Conservation (phyloP, 2,329 filamentous ascomycete species). For the Aspergillus japonicus region DNA sequence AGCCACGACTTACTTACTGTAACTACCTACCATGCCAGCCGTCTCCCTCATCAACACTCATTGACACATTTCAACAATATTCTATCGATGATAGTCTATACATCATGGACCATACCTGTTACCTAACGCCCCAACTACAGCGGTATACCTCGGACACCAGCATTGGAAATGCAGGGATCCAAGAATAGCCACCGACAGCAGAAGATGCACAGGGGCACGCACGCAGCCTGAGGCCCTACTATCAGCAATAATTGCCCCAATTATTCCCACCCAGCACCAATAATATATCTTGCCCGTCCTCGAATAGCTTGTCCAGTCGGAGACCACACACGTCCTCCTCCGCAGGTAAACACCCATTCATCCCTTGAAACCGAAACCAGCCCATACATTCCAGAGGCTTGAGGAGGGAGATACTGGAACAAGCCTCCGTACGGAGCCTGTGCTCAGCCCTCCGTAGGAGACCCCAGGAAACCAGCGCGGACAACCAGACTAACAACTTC, state of each 20-base stretch:
- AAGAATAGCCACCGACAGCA: not conserved
- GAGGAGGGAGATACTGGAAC: no score
- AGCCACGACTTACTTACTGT: no score
- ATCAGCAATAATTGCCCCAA: slow-evolving; percentile 7
- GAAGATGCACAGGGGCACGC: no score
- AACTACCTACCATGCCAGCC: not conserved
- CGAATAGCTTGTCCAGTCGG: not conserved
- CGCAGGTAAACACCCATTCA: not conserved
- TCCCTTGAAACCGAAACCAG: not conserved
- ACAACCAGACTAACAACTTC: no score
- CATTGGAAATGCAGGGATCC: not conserved
- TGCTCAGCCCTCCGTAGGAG: no score
- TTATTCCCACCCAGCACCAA: slow-evolving; percentile 5
- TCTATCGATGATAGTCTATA: not conserved
- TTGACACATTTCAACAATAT: not conserved
- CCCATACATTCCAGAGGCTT: not conserved
- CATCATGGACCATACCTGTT: not conserved
- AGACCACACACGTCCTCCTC: no score
- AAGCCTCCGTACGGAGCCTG: no score
- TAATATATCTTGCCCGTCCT: not conserved
- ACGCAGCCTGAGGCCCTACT: not conserved
- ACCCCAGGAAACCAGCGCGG: no score
- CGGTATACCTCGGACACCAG: no score
- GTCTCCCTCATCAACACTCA: not conserved
- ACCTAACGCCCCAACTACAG: no score